These are phyloP conservation scores for Rhizophora mangle DNA, from an alignment of 345 rosid species.

Conservation along the genomic window DNA sequence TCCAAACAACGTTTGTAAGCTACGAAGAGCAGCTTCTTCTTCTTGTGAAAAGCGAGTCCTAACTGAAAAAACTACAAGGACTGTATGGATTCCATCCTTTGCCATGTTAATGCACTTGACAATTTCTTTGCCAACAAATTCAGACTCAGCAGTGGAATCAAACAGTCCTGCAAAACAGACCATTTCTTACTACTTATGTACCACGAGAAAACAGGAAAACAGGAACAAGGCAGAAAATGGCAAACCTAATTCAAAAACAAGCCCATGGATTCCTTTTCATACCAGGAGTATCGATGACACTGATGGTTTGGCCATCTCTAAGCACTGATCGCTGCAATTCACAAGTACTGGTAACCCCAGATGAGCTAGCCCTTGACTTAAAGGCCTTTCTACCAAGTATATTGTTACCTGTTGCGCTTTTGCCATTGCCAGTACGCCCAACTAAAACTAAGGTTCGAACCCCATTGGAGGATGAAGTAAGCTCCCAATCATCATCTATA, in stretches of 20 bases:
- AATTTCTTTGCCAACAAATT: constrained; percentile 74
- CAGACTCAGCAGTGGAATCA: constrained; percentile 60
- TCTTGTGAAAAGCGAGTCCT: constrained; percentile 62
- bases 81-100: constrained; percentile 86
- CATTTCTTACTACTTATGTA: background rate
- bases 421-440: constrained; percentile 90
- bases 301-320: constrained; percentile 63
- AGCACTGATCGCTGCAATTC: constrained; percentile 52
- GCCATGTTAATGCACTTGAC: constrained; percentile 76
- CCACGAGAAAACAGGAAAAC: background rate
- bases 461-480: constrained; percentile 44
- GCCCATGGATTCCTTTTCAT: constrained; percentile 1
- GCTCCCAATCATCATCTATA: constrained; percentile 84
- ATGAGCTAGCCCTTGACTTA: constrained; percentile 61
- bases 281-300: constrained; percentile 96
- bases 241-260: background rate
- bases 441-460: constrained; percentile 73
- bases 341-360: constrained; percentile 68
- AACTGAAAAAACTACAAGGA: constrained; percentile 71
- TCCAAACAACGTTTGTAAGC: constrained; percentile 71
- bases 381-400: constrained; percentile 72
- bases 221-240: background rate
- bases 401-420: constrained; percentile 89
- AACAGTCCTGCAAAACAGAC: constrained; percentile 55
- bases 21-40: constrained; percentile 58